Conservation (phyloP, 2,329 filamentous ascomycete genomes). For the Zalaria obscura region DNA sequence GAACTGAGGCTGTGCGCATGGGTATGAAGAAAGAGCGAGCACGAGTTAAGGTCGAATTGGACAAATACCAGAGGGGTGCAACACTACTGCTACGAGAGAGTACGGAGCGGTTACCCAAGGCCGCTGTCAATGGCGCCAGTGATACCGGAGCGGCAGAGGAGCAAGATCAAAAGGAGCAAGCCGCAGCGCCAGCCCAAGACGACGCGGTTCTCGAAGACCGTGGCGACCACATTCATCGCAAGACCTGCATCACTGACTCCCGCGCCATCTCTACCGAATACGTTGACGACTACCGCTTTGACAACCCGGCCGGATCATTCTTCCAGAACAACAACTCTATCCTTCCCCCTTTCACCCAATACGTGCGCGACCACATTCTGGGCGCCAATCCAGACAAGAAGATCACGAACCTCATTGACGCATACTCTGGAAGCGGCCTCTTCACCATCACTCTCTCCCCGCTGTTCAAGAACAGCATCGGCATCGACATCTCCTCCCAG, state of each 20-base stretch:
- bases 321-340: constrained; percentile 99
- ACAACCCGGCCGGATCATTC: constrained; percentile 84
- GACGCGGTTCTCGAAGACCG: constrained; percentile 41
- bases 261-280: constrained; percentile 79
- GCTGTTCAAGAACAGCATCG: constrained; percentile 65
- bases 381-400: constrained; percentile 27
- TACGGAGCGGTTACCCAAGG: constrained; percentile 52
- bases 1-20: constrained; percentile 67
- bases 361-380: constrained; percentile 69
- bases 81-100: constrained; percentile 82
- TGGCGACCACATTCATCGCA: constrained; percentile 57
- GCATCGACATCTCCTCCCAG: constrained; percentile 74
- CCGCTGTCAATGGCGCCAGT: constrained; percentile 8
- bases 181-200: constrained; percentile 18
- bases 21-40: constrained; percentile 70
- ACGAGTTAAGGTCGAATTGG: constrained; percentile 56
- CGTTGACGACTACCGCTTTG: constrained; percentile 70
- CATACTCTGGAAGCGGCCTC: constrained; percentile 91
- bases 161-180: constrained; percentile 6
- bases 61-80: constrained; percentile 64
- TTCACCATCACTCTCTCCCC: constrained; percentile 89
- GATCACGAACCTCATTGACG: constrained; percentile 85
- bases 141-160: constrained; percentile 15
- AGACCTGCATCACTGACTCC: constrained; percentile 77
- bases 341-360: constrained; percentile 70